Evolutionary conservation across 2,329 filamentous ascomycete species (phyloP), one percentile per base, ranked within the genome.

Genomic region (Esteya vermicola): DNA sequence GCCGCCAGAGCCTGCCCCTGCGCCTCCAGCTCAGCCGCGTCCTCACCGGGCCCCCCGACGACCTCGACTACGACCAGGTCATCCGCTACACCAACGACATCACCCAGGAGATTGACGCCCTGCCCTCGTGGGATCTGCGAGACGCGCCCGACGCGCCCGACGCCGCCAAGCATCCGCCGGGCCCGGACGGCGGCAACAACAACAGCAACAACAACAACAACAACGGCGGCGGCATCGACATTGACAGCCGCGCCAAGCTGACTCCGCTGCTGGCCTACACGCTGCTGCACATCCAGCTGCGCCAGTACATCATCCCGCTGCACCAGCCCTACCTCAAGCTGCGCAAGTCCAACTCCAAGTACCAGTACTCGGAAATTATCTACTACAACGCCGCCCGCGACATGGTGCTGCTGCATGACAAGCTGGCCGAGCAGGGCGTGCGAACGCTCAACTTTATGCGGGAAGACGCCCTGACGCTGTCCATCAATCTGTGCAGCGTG

Each of bases 371-470:
- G 2, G 72, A 77, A 47, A 72, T 75, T 43, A 68, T 76, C 36
- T 77, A 75, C 59, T 76, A 76, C 55, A 75, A 72, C 41, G 70
- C 72, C 1, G 72, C 72, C 1, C 64, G 72, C 26, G 72, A 77
- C 46, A 71, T 77, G 48, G 70, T 77, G 1, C 58, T 76, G n/a
- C 61, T 77, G 45, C 70, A 75, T 51, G 70, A 76, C 52, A 71
- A 70, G 48, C 63, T 77, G 25, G 69, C 68, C 43, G 67, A 75
- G 45, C 71, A 71, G 49, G 70, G 71, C 21, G 64, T 76, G 39
- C 66, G 72, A 28, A 67, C 68, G 12, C 60, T 77, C 41, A 75
- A 75, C 54, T 75, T 76, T 48, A 53, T 77, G 31, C 65, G 72
- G 35, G 73, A 76, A 51, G 73, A 77, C 47, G 67, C 67, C 1